Conservation (phyloP, 2,329 filamentous ascomycete species). For the Rhinocladiella similis region DNA sequence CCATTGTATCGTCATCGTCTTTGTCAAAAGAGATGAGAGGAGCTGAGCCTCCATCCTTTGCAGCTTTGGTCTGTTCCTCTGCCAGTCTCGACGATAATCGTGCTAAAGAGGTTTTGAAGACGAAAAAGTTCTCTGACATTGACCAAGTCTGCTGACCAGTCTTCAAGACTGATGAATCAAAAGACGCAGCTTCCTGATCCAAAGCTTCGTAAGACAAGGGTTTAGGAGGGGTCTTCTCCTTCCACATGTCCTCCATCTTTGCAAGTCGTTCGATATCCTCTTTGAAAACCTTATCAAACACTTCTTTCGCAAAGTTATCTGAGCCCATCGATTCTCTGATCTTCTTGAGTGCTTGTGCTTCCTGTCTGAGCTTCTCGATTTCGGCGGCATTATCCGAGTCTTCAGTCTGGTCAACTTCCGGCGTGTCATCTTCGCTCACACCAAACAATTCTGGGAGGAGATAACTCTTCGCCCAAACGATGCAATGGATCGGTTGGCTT, state of each 20-base stretch:
- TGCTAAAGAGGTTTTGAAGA: conserved; percentile 79
- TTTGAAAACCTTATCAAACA: conserved; percentile 92
- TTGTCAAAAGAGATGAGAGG: conserved; percentile 89
- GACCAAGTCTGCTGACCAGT: conserved; percentile 79
- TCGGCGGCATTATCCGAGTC: conserved; percentile 83
- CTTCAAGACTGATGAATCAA: conserved; percentile 55
- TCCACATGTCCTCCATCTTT: conserved; percentile 97
- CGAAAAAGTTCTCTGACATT: conserved; percentile 77
- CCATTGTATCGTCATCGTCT: conserved; percentile 90
- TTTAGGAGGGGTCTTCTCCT: conserved; percentile 71
- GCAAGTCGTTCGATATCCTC: conserved; percentile 78
- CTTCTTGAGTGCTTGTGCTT: conserved; percentile 78
- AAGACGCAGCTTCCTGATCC: conserved; percentile 50
- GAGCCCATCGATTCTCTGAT: conserved; percentile 82
- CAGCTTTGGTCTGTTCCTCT: conserved; percentile 59
- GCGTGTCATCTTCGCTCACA: conserved; percentile 79
- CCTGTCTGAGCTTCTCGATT: conserved; percentile 81
- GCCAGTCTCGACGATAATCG: conserved; percentile 74
- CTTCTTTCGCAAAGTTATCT: conserved; percentile 69
- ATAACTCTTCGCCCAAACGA: conserved; percentile 98
- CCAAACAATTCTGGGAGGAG: conserved; percentile 94
- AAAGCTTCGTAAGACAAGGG: conserved; percentile 69
- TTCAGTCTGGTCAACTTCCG: conserved; percentile 74
- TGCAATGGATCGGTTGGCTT: conserved; percentile 95
- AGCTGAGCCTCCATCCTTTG: conserved; percentile 39